phyloP scores from a whole-genome alignment of 2,329 filamentous ascomycete species.

The Tolypocladium ophioglossoides region DNA sequence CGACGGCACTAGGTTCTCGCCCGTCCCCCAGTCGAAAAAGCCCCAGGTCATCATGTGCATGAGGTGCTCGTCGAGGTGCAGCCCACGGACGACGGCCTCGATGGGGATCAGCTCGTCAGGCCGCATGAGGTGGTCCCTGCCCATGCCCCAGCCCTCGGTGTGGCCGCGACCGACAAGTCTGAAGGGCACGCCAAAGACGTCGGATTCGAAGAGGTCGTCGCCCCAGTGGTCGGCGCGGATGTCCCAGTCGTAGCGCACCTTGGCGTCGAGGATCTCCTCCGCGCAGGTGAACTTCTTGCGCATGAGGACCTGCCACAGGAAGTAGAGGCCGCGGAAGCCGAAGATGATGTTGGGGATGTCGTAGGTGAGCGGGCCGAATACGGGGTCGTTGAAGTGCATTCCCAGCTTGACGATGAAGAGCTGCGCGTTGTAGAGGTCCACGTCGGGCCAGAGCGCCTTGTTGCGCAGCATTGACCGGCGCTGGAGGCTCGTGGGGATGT shows the following conservation, averaged over 20 bases:
- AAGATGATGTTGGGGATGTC: conserved; percentile 47
- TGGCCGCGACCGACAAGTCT: conserved; percentile 40
- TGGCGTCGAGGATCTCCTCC: conserved; percentile 44
- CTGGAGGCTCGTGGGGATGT: conserved; percentile 45
- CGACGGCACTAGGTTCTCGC: conserved; percentile 38
- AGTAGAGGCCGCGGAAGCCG: conserved; percentile 43
- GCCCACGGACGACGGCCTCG: conserved; percentile 41
- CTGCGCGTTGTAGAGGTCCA: conserved; percentile 50
- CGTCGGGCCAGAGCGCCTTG: conserved; percentile 41
- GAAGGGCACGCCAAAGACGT: conserved; percentile 40
- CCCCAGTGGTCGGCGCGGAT: conserved; percentile 22
- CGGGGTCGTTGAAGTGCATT: conserved; percentile 57
- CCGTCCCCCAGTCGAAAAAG: conserved; percentile 41
- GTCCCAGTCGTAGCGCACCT: conserved; percentile 45
- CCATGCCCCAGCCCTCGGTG: conserved; percentile 46
- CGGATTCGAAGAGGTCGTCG: conserved; percentile 8
- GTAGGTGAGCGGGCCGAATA: conserved; percentile 38
- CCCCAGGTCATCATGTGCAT: conserved; percentile 53
- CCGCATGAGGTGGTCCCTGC: conserved; percentile 33
- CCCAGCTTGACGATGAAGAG: conserved; percentile 63
- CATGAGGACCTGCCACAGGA: conserved; percentile 51
- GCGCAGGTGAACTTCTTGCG: conserved; percentile 38
- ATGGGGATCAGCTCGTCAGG: conserved; percentile 48
- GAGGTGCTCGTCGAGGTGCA: conserved; percentile 43
- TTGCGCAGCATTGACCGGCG: conserved; percentile 46